phyloP scores from a whole-genome alignment of 2,329 filamentous ascomycete species.

The Epichloe amarillans region DNA sequence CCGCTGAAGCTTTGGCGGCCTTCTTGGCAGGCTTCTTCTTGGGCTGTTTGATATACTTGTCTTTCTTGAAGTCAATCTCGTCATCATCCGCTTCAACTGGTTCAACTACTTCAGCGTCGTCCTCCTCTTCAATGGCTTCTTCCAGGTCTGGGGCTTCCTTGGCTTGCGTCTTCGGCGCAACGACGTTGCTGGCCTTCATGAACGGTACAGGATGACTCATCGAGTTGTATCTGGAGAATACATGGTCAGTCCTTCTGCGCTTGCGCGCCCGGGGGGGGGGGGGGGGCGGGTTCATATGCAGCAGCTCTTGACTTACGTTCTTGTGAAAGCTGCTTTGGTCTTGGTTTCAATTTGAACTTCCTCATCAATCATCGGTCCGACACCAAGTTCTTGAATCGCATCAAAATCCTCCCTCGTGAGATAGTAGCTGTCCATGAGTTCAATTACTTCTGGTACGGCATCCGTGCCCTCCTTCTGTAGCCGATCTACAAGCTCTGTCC shows the following conservation, averaged over 20 bases:
- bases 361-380: constrained; percentile 71
- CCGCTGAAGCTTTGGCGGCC: constrained; percentile 32
- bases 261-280: neutral
- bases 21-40: constrained; percentile 51
- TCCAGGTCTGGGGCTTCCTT: constrained; percentile 85
- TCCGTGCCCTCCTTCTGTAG: constrained; percentile 73
- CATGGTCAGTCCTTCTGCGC: constrained; percentile 2
- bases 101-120: constrained; percentile 52
- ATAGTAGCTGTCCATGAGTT: constrained; percentile 95
- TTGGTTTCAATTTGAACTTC: constrained; percentile 67
- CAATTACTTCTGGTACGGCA: constrained; percentile 67
- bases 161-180: constrained; percentile 55
- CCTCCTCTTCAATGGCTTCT: constrained; percentile 88
- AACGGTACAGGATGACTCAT: constrained; percentile 84
- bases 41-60: constrained; percentile 90
- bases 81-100: constrained; percentile 52
- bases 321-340: constrained; percentile 81
- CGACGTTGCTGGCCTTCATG: constrained; percentile 77
- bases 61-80: constrained; percentile 74
- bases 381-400: constrained; percentile 76
- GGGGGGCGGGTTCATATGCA: neutral
- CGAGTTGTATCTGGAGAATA: constrained; percentile 58
- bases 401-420: constrained; percentile 93
- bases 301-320: constrained; percentile 47
- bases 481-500: constrained; percentile 63